A percentile compares a stretch with the other conserved stretches of the same genome.
These are phyloP conservation scores for Daldinia childiae DNA, from an alignment of 495 filamentous ascomycete genomes.

Conservation along the genomic window DNA sequence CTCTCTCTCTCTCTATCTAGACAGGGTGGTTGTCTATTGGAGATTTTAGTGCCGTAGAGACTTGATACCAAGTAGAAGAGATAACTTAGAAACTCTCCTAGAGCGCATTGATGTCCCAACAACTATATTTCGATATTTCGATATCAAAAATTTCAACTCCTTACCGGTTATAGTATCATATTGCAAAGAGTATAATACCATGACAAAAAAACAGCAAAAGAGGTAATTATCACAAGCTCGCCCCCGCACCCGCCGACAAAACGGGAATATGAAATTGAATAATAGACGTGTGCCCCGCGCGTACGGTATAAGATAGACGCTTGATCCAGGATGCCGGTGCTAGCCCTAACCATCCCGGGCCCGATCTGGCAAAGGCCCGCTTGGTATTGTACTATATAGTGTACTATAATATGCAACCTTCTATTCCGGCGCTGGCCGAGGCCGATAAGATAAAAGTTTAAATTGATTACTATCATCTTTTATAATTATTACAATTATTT, in stretches of 20 bases:
- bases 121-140: neutral
- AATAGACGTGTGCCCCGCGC: neutral
- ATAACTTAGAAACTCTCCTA: neutral
- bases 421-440: neutral
- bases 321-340: constrained; percentile 16
- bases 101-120: neutral
- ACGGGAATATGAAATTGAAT: neutral
- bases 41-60: neutral
- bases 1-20: neutral
- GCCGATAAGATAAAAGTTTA: constrained; percentile 33
- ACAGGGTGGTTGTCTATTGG: neutral
- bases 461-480: constrained; percentile 22
- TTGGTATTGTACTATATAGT: neutral
- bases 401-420: neutral
- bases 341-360: constrained; percentile 1
- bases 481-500: constrained; percentile 15
- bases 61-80: neutral
- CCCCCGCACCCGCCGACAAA: neutral
- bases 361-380: constrained; percentile 4
- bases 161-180: too few species aligned
- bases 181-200: neutral
- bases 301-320: neutral
- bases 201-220: neutral
- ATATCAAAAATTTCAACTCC: neutral
- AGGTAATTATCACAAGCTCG: neutral